These are phyloP conservation scores for Geranium incanum DNA, from an alignment of 441 rosid genomes.

Conservation along the genomic window DNA sequence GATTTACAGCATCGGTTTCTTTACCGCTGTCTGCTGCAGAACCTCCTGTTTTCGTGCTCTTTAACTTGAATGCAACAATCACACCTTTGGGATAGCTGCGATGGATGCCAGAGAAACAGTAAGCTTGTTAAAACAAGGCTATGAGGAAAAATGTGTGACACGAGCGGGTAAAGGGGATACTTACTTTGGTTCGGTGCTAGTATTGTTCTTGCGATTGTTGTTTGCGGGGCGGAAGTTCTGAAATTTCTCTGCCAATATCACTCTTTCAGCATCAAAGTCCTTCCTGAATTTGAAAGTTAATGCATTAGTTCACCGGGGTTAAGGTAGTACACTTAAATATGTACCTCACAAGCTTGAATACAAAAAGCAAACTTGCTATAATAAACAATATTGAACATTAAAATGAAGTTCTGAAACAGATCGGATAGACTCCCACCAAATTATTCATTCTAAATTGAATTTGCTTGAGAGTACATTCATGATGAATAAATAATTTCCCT, in stretches of 20 bases:
- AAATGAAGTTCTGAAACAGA: no score
- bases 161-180: slow-evolving; percentile 9
- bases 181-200: slow-evolving; percentile 30
- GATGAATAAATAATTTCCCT: neutral
- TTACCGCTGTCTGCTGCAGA: slow-evolving; percentile 30
- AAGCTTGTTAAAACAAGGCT: slow-evolving; percentile 10
- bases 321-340: neutral
- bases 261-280: slow-evolving; percentile 59
- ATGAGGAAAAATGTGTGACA: slow-evolving; percentile 8
- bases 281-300: neutral
- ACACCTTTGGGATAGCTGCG: slow-evolving; percentile 81
- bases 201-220: slow-evolving; percentile 32
- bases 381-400: no score
- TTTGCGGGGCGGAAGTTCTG: slow-evolving; percentile 30
- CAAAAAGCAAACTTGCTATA: no score
- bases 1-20: slow-evolving; percentile 22
- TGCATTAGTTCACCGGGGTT: neutral
- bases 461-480: neutral
- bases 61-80: slow-evolving; percentile 68
- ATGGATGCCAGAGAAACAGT: slow-evolving; percentile 12
- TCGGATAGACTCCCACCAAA: neutral
- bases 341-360: neutral
- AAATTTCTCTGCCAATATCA: slow-evolving; percentile 36
- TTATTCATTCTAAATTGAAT: neutral
- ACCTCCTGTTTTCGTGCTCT: slow-evolving; percentile 37